A percentile compares a stretch with the other conserved stretches of the same genome.
These are phyloP conservation scores for Morella rubra DNA, from an alignment of 306 rosid species.

Conservation along the genomic window DNA sequence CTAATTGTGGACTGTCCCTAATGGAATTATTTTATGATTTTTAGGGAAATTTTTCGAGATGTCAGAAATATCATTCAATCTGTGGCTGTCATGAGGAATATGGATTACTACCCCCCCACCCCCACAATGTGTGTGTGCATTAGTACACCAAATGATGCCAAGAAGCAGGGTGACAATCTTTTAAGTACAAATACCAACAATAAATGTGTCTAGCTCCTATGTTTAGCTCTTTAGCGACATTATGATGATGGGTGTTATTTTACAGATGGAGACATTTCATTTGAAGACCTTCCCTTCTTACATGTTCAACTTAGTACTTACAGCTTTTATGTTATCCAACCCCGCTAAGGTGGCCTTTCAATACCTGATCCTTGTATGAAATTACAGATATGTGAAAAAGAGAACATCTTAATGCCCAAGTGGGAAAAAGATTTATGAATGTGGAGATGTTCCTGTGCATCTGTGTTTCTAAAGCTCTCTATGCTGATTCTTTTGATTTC, in stretches of 20 bases:
- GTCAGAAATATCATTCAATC: too few species aligned
- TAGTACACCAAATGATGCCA: background rate
- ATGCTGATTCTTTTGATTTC: background rate
- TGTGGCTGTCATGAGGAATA: too few species aligned
- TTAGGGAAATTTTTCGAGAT: background rate
- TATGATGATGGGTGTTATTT: background rate
- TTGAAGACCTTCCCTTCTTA: background rate
- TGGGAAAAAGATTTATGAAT: too few species aligned
- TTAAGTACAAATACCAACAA: background rate
- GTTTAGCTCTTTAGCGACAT: background rate
- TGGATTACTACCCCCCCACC: background rate
- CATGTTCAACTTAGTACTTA: background rate
- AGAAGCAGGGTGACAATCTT: background rate
- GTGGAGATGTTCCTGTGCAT: background rate
- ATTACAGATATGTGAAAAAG: background rate
- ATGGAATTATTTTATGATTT: background rate
- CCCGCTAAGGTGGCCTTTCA: background rate
- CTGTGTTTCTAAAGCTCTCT: background rate
- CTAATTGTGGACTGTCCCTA: background rate
- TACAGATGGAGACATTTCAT: background rate
- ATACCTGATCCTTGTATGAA: background rate
- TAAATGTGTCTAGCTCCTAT: background rate
- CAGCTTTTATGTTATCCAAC: background rate
- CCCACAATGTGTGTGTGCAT: background rate
- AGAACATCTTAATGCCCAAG: too few species aligned